Evolutionary conservation across 2,329 filamentous ascomycete genomes (phyloP).

Genomic region (Penicillium aurantiogriseum): DNA sequence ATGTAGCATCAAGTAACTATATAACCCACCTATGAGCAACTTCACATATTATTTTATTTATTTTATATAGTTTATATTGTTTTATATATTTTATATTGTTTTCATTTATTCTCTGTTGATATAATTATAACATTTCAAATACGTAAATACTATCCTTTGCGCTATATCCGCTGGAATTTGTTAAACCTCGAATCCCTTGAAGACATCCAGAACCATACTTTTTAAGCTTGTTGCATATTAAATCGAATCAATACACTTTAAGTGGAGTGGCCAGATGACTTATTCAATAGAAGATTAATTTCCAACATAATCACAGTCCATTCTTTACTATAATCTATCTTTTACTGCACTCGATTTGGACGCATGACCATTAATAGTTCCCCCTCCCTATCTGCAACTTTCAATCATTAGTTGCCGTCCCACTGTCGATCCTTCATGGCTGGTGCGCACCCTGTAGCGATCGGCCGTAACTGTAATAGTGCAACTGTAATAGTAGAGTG

Average conservation of each 20-base stretch:
- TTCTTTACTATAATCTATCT: constrained; percentile 3
- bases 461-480: constrained; percentile 9
- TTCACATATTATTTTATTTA: neutral
- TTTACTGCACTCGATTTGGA: constrained; percentile 4
- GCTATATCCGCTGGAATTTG: constrained; percentile 17
- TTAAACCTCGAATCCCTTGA: neutral
- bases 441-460: constrained; percentile 24
- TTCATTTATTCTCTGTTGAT: too few species aligned
- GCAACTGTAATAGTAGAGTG: neutral
- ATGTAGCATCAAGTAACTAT: neutral
- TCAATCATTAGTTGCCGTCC: constrained; percentile 1
- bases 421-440: constrained; percentile 17
- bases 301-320: neutral
- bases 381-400: neutral
- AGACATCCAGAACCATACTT: neutral
- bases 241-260: neutral
- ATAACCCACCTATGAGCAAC: neutral
- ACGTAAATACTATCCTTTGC: neutral
- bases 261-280: neutral
- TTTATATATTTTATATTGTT: neutral
- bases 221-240: neutral
- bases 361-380: constrained; percentile 3
- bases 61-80: too few species aligned
- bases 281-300: neutral
- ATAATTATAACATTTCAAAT: too few species aligned